Evolutionary conservation across 140 eudicot genomes (phyloP).

Genomic region (Anethum foeniculum): DNA sequence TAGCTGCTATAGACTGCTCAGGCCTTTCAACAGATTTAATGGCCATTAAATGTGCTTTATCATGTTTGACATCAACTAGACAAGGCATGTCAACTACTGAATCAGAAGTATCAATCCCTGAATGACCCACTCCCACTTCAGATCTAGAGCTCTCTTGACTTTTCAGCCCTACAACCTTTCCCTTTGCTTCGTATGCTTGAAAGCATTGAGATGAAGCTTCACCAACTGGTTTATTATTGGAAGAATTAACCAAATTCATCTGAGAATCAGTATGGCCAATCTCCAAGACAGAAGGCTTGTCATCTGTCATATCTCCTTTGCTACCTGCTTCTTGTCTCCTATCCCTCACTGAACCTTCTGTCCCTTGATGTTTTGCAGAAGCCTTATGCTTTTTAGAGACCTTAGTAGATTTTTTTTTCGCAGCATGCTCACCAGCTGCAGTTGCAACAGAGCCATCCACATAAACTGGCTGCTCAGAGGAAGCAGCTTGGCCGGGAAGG

Average conservation of each 20-base stretch:
- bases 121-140: conserved; percentile 3
- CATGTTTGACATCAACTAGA: conserved; percentile 11
- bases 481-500: neutral
- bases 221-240: conserved; percentile 12
- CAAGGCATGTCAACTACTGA: conserved; percentile 4
- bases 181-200: conserved; percentile 7
- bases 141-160: conserved; percentile 2
- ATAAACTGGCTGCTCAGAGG: conserved; percentile 19
- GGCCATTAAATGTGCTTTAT: conserved; percentile 6
- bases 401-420: conserved; percentile 35
- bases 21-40: neutral
- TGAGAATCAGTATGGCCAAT: conserved; percentile 10
- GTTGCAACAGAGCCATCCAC: conserved; percentile 27
- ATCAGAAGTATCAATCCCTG: conserved; percentile 13
- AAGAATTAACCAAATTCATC: conserved; percentile 9
- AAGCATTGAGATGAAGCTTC: conserved; percentile 2
- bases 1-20: conserved; percentile 8
- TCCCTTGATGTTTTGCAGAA: conserved; percentile 10
- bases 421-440: conserved; percentile 28
- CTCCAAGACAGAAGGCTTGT: conserved; percentile 16
- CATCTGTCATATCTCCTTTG: conserved; percentile 12
- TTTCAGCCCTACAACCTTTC: conserved; percentile 21
- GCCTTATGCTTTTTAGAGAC: conserved; percentile 19
- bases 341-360: neutral
- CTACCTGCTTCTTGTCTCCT: neutral